Evolutionary conservation across 805 yeast genomes (phyloP).

Genomic region (Metschnikowia dekortorum): DNA sequence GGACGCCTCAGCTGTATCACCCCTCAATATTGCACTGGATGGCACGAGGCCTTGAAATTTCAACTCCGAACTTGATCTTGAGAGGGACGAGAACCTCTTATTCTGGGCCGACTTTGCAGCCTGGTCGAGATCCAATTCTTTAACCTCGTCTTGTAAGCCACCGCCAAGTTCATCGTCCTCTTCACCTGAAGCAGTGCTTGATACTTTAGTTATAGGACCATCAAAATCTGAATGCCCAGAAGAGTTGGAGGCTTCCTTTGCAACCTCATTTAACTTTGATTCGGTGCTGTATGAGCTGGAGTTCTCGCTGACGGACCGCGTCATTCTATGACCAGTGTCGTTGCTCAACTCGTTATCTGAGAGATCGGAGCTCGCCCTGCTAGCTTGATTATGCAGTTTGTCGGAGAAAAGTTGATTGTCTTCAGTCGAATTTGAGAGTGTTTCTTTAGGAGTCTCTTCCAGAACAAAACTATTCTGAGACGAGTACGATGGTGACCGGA

Average conservation of each 20-base stretch:
- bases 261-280: neutral
- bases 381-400: neutral
- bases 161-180: neutral
- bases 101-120: neutral
- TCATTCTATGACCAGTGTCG: neutral
- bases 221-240: neutral
- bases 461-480: conserved; percentile 2
- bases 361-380: neutral
- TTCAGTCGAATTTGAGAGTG: neutral
- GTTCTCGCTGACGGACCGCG: neutral
- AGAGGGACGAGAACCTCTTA: conserved; percentile 8
- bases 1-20: conserved; percentile 2
- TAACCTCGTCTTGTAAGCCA: neutral
- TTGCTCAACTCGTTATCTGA: neutral
- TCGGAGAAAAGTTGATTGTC: neutral
- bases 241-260: neutral
- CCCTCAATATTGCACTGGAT: conserved; percentile 11
- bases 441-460: conserved; percentile 3
- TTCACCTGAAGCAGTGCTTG: neutral
- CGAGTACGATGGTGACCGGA: conserved; percentile 17
- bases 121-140: neutral
- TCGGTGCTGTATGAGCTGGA: neutral
- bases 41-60: conserved; percentile 14
- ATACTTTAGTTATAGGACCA: neutral
- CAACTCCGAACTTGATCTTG: conserved; percentile 15